phyloP scores from a whole-genome alignment of 306 rosid genomes.

The Trifolium dubium region DNA sequence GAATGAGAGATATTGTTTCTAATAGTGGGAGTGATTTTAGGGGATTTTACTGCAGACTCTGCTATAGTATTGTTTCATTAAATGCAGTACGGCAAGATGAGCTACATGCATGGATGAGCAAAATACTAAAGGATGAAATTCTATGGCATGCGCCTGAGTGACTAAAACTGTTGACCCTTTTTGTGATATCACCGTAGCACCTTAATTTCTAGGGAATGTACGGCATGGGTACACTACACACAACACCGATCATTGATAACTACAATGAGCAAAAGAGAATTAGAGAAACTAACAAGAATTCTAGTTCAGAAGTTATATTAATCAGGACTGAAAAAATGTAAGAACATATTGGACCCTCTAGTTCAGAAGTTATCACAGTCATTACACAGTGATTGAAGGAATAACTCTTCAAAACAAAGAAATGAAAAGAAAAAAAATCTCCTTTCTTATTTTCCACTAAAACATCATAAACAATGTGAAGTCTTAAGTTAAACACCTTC shows the following conservation, averaged over 20 bases:
- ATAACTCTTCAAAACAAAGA: too few species aligned
- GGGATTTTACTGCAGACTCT: neutral
- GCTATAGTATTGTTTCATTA: neutral
- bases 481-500: too few species aligned
- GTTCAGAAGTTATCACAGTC: neutral
- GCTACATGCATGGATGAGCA: neutral
- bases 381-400: too few species aligned
- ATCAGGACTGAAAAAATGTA: neutral
- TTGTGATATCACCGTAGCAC: neutral
- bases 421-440: too few species aligned
- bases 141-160: neutral
- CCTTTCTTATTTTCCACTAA: too few species aligned
- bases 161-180: neutral
- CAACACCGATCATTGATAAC: neutral
- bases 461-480: too few species aligned
- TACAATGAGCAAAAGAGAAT: neutral
- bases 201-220: neutral
- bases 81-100: too few species aligned
- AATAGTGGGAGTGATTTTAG: neutral
- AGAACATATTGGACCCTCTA: neutral
- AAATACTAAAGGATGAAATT: neutral
- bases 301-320: neutral
- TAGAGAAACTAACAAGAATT: neutral
- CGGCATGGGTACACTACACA: neutral
- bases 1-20: neutral